Evolutionary conservation across 1,284 basidiomycete genomes (phyloP).

Genomic region (Microbotryomycetes sp.): DNA sequence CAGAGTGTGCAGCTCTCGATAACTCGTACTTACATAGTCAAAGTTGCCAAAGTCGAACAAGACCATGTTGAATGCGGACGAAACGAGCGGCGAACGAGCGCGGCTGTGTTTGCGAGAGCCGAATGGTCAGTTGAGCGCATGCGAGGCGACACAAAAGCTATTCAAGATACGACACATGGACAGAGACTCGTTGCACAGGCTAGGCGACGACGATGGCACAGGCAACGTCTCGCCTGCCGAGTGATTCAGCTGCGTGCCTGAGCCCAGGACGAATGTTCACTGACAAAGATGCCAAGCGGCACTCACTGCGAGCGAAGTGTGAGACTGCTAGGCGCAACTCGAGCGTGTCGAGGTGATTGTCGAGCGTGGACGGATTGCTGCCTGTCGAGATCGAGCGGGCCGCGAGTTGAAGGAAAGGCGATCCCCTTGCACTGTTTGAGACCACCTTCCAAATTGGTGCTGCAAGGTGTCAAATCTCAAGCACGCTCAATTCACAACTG

Average conservation of each 20-base stretch:
- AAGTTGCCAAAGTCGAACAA: conserved; percentile 26
- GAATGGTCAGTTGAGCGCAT: too few relatives aligned
- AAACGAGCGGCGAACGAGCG: neutral
- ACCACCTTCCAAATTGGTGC: neutral
- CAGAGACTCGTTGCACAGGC: too few relatives aligned
- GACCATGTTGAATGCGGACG: conserved; percentile 15
- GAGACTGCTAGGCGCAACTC: neutral
- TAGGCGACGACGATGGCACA: too few relatives aligned
- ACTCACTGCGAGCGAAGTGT: conserved; percentile 2
- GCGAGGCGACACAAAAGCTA: too few relatives aligned
- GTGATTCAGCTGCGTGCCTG: too few relatives aligned
- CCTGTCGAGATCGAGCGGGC: neutral
- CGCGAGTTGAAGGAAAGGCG: neutral
- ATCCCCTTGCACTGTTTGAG: neutral
- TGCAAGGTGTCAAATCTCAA: neutral
- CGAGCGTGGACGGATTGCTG: neutral
- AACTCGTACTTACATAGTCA: conserved; percentile 26
- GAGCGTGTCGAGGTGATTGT: neutral
- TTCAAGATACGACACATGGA: too few relatives aligned
- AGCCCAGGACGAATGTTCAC: too few relatives aligned
- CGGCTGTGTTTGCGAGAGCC: too few relatives aligned
- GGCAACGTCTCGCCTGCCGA: too few relatives aligned
- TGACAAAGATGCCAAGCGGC: neutral
- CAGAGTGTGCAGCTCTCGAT: too few relatives aligned
- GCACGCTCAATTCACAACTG: too few relatives aligned